phyloP scores from a whole-genome alignment of 2,329 filamentous ascomycete genomes.

The Lachnellula suecica region DNA sequence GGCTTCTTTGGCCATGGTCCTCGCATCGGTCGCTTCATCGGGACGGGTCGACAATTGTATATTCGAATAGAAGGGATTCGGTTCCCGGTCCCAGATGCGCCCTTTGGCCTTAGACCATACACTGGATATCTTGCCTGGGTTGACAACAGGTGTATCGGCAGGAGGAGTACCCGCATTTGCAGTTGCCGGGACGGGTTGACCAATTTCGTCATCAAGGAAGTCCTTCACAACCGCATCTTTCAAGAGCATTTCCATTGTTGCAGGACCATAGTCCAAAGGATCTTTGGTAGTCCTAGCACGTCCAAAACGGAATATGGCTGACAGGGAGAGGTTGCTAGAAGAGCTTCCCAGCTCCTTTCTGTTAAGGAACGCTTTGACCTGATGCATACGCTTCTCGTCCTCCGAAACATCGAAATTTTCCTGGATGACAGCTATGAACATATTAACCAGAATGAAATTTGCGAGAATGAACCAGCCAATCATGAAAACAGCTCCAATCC shows the following conservation, averaged over 20 bases:
- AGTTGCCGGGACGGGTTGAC: constrained; percentile 39
- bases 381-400: constrained; percentile 94
- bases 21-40: constrained; percentile 79
- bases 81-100: constrained; percentile 64
- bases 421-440: constrained; percentile 99
- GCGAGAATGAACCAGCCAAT: constrained; percentile 95
- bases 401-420: constrained; percentile 99
- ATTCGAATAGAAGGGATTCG: constrained; percentile 92
- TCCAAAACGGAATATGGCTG: constrained; percentile 65
- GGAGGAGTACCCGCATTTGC: constrained; percentile 29
- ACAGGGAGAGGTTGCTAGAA: constrained; percentile 73
- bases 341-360: constrained; percentile 78
- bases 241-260: constrained; percentile 91
- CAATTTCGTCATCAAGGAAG: constrained; percentile 77
- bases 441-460: constrained; percentile 95
- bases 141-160: constrained; percentile 38
- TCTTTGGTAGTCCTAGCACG: constrained; percentile 66
- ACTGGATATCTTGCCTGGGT: constrained; percentile 58
- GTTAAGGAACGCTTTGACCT: constrained; percentile 92
- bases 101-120: constrained; percentile 61
- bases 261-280: constrained; percentile 86
- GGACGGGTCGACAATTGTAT: constrained; percentile 63
- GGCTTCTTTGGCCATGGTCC: constrained; percentile 86
- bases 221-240: constrained; percentile 95
- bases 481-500: constrained; percentile 89